A percentile compares a stretch with the other conserved stretches of the same genome.
Conservation (phyloP, 225 moss, liverwort and hornwort genomes). For the Bryum argenteum region DNA sequence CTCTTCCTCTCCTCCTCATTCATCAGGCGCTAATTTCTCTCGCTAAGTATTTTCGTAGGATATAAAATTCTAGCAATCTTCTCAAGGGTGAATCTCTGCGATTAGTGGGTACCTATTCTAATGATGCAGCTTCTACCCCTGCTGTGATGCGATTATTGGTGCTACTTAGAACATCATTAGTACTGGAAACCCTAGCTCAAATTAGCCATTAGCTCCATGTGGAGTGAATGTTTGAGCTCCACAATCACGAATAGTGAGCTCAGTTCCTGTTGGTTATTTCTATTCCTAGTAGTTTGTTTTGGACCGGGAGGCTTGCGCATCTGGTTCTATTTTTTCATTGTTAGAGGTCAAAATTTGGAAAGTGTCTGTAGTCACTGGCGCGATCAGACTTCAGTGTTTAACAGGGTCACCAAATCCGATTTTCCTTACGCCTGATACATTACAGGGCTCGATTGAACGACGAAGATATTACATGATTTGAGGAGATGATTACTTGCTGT, state of each 20-base stretch:
- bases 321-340: slow-evolving; percentile 10
- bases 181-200: slow-evolving; percentile 16
- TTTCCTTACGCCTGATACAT: background rate
- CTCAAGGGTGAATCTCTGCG: too few species aligned
- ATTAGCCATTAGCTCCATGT: background rate
- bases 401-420: background rate
- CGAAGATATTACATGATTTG: slow-evolving; percentile 12
- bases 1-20: background rate
- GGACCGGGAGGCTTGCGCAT: slow-evolving; percentile 13
- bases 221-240: background rate
- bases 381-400: slow-evolving; percentile 5
- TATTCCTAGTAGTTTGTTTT: slow-evolving; percentile 15
- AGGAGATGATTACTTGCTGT: slow-evolving; percentile 8
- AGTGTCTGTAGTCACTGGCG: background rate
- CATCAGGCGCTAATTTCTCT: too few species aligned
- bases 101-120: slow-evolving; percentile 1
- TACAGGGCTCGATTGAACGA: slow-evolving; percentile 7
- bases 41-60: too few species aligned
- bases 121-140: background rate
- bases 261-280: background rate
- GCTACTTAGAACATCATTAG: background rate
- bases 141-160: background rate
- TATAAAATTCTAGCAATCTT: too few species aligned
- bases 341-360: background rate
- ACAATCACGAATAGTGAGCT: background rate